Evolutionary conservation across 2,329 filamentous ascomycete genomes (phyloP).

Genomic region (Aspergillus sp.): DNA sequence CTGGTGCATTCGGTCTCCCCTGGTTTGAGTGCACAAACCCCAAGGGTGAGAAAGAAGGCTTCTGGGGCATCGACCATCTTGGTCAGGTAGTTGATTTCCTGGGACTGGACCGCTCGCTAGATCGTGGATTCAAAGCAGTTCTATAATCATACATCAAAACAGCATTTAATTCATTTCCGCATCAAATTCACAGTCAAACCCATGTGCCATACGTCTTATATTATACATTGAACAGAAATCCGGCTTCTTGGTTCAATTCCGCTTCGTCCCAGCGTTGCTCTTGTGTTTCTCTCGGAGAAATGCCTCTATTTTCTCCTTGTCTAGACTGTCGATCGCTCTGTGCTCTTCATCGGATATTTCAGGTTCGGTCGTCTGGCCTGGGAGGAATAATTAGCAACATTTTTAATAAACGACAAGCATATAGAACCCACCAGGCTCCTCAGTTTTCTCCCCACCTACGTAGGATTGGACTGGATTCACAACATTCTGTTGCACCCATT

Average conservation of each 20-base stretch:
- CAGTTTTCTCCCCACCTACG: constrained; percentile 3
- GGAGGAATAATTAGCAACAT: background rate
- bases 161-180: background rate
- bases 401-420: background rate
- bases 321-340: constrained; percentile 27
- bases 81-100: constrained; percentile 55
- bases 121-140: constrained; percentile 30
- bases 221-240: background rate
- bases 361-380: background rate
- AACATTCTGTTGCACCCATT: constrained; percentile 12
- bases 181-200: background rate
- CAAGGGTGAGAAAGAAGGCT: constrained; percentile 54
- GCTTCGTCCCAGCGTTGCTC: constrained; percentile 18
- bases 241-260: background rate
- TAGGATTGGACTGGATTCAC: constrained; percentile 14
- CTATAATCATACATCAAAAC: constrained; percentile 17
- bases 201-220: background rate
- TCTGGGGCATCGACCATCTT: constrained; percentile 63
- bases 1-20: constrained; percentile 61
- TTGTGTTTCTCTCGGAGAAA: constrained; percentile 33
- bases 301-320: constrained; percentile 31
- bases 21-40: constrained; percentile 59
- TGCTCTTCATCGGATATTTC: constrained; percentile 17
- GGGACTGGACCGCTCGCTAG: constrained; percentile 44
- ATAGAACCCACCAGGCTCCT: background rate